These are phyloP conservation scores for Zygoascus tannicola DNA, from an alignment of 805 yeast genomes.

Conservation along the genomic window DNA sequence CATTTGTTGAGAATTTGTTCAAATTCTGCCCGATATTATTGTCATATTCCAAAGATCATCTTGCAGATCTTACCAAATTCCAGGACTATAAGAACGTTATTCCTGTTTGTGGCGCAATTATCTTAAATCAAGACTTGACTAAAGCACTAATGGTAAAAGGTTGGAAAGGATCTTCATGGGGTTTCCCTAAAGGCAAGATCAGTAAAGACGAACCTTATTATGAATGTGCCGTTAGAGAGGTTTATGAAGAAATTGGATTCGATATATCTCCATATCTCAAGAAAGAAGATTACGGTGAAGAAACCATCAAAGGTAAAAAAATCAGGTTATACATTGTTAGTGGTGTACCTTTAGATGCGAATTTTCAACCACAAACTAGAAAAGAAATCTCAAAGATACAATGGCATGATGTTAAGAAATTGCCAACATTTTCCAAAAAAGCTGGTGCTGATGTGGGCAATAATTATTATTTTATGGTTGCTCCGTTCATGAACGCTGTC, in stretches of 20 bases:
- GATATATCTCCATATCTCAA: constrained; percentile 62
- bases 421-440: constrained; percentile 25
- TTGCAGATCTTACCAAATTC: constrained; percentile 66
- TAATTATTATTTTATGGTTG: constrained; percentile 26
- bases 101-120: constrained; percentile 94
- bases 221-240: constrained; percentile 86
- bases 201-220: constrained; percentile 85
- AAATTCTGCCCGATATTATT: constrained; percentile 51
- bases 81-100: constrained; percentile 78
- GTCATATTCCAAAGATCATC: constrained; percentile 25
- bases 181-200: constrained; percentile 95
- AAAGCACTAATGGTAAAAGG: constrained; percentile 79
- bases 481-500: constrained; percentile 30
- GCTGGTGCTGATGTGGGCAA: constrained; percentile 2
- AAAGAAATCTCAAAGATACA: constrained; percentile 72
- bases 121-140: constrained; percentile 60
- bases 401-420: constrained; percentile 42
- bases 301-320: constrained; percentile 75
- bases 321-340: constrained; percentile 70
- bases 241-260: constrained; percentile 87
- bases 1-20: constrained; percentile 69
- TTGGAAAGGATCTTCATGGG: constrained; percentile 70
- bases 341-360: constrained; percentile 65
- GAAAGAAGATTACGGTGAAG: constrained; percentile 66
- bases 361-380: constrained; percentile 74